These are phyloP conservation scores for Neopestalotiopsis sp. DNA, from an alignment of 2,329 filamentous ascomycete genomes.

Conservation along the genomic window DNA sequence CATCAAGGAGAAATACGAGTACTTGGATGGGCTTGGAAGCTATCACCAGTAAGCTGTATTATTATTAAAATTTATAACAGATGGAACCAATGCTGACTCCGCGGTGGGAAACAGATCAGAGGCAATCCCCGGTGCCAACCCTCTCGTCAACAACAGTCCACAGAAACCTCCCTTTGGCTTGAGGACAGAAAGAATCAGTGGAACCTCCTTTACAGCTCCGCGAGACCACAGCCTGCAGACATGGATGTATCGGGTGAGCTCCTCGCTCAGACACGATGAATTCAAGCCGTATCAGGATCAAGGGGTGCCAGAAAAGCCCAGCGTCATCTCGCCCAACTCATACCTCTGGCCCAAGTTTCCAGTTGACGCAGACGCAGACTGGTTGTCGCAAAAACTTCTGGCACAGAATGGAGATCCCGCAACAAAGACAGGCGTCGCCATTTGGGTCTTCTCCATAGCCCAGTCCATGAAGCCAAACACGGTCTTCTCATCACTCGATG, in stretches of 20 bases:
- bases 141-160: conserved; percentile 79
- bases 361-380: conserved; percentile 60
- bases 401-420: conserved; percentile 81
- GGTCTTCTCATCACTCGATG: conserved; percentile 85
- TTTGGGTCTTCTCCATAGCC: conserved; percentile 80
- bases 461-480: conserved; percentile 75
- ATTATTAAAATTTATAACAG: not conserved
- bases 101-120: conserved; percentile 62
- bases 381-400: conserved; percentile 68
- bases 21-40: conserved; percentile 8
- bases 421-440: conserved; percentile 78
- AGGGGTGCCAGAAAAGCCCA: conserved; percentile 33
- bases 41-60: conserved; percentile 8
- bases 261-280: conserved; percentile 64
- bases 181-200: conserved; percentile 81
- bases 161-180: conserved; percentile 80
- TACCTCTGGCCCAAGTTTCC: conserved; percentile 81
- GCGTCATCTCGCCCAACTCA: conserved; percentile 80
- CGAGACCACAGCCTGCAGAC: conserved; percentile 72
- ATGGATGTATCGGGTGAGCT: conserved; percentile 74
- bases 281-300: conserved; percentile 52
- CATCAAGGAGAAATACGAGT: conserved; percentile 13
- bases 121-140: conserved; percentile 75
- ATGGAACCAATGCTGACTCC: not conserved
- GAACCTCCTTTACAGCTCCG: conserved; percentile 73